These are phyloP conservation scores for Taxawa tesnikishii DNA, from an alignment of 2,329 filamentous ascomycete species.

Conservation along the genomic window DNA sequence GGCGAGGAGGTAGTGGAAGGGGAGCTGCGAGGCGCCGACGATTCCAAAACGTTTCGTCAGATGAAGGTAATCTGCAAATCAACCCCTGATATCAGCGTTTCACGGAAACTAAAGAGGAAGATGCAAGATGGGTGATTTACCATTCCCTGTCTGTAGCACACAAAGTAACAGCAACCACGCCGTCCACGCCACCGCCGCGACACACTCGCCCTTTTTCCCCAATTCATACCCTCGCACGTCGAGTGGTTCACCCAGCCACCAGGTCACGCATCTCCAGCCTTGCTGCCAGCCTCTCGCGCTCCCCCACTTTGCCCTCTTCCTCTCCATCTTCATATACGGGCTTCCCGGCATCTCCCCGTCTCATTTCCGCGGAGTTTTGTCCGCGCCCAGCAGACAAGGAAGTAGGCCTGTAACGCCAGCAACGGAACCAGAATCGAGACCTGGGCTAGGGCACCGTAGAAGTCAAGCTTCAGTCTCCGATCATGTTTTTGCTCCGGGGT, in stretches of 20 bases:
- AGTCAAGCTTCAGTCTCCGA: slow-evolving; percentile 40
- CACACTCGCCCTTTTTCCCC: slow-evolving; percentile 40
- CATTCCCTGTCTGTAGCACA: slow-evolving; percentile 39
- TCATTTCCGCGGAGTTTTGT: slow-evolving; percentile 8
- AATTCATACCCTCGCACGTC: slow-evolving; percentile 19
- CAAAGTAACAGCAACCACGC: slow-evolving; percentile 40
- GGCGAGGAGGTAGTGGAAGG: slow-evolving; percentile 46
- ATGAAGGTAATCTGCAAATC: slow-evolving; percentile 47
- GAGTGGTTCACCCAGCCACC: slow-evolving; percentile 17
- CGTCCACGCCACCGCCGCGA: slow-evolving; percentile 36
- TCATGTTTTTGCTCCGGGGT: slow-evolving; percentile 35
- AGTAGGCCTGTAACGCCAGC: slow-evolving; percentile 27
- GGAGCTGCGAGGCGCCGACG: slow-evolving; percentile 46
- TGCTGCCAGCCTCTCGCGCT: slow-evolving; percentile 13
- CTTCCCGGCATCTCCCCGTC: slow-evolving; percentile 24
- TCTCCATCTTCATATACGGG: slow-evolving; percentile 24
- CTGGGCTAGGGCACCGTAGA: slow-evolving; percentile 44
- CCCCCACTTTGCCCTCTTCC: slow-evolving; percentile 13
- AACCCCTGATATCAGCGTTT: no score
- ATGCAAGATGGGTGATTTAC: slow-evolving; percentile 24
- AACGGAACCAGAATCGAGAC: slow-evolving; percentile 37
- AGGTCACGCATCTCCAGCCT: slow-evolving; percentile 18
- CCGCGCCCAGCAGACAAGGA: slow-evolving; percentile 21
- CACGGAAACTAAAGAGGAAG: not conserved
- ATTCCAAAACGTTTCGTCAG: slow-evolving; percentile 50